Percentiles rank a stretch among this genome's conserved stretches.
These are phyloP conservation scores for Mortierella sp. DNA, from an alignment of 371 early-diverging fungal species.

Conservation along the genomic window DNA sequence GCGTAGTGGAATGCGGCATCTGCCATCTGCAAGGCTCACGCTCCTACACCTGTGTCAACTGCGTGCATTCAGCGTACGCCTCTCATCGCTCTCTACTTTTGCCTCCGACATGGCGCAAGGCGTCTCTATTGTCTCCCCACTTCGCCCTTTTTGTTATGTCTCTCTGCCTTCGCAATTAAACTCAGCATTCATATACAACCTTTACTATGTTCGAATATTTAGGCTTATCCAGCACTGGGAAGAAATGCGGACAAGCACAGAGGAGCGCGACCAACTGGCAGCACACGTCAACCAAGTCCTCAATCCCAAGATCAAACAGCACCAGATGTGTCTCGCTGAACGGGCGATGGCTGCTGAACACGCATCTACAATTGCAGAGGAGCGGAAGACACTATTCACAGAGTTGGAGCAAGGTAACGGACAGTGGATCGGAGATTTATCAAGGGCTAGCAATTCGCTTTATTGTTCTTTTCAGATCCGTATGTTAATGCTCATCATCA, in stretches of 20 bases:
- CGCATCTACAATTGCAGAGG: conserved; percentile 50
- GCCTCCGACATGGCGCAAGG: background rate
- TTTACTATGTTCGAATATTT: background rate
- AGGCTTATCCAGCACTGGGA: conserved; percentile 63
- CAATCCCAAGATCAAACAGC: conserved; percentile 52
- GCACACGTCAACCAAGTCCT: conserved; percentile 59
- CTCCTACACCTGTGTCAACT: conserved; percentile 51
- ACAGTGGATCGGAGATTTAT: background rate
- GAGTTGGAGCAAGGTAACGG: conserved; percentile 61
- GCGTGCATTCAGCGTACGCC: conserved; percentile 50
- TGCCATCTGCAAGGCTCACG: conserved; percentile 45
- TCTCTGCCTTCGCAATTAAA: background rate
- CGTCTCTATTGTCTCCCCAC: background rate
- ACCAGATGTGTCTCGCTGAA: conserved; percentile 61
- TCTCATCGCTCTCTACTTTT: conserved; percentile 4
- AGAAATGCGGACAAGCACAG: conserved; percentile 50
- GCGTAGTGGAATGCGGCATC: conserved; percentile 40
- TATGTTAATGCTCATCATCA: background rate
- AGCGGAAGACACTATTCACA: conserved; percentile 35
- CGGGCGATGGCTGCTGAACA: conserved; percentile 58
- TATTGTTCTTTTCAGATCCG: background rate
- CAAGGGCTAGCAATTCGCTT: background rate
- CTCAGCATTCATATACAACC: background rate
- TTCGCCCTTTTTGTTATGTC: background rate
- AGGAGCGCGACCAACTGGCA: conserved; percentile 61